Evolutionary conservation across 495 filamentous ascomycete species (phyloP).

Genomic region (Penicillium coprophilum): DNA sequence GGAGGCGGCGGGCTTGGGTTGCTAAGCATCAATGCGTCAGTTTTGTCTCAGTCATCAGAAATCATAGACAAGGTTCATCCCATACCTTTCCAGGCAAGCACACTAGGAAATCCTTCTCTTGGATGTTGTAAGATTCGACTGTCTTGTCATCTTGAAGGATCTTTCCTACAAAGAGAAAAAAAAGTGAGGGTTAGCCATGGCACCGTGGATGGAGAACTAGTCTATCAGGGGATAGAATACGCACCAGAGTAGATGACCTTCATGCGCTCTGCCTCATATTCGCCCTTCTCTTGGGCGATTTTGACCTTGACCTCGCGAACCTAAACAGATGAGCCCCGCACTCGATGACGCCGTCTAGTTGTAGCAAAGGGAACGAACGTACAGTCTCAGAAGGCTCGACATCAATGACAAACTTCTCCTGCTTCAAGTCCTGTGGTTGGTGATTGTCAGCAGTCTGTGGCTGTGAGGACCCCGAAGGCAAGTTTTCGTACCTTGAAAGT

Average conservation of each 20-base stretch:
- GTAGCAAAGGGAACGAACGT: constrained; percentile 26
- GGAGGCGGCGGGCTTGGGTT: constrained; percentile 70
- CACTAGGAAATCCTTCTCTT: constrained; percentile 98
- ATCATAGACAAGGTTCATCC: neutral
- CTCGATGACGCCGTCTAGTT: constrained; percentile 14
- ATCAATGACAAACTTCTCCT: constrained; percentile 95
- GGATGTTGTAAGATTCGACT: constrained; percentile 92
- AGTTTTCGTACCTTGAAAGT: constrained; percentile 68
- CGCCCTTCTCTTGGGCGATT: constrained; percentile 78
- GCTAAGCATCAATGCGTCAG: constrained; percentile 20
- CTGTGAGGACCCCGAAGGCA: constrained; percentile 23
- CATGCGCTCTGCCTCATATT: constrained; percentile 78
- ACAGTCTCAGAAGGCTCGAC: constrained; percentile 91
- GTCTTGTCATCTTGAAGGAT: constrained; percentile 96
- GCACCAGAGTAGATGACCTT: constrained; percentile 97
- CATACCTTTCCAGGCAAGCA: constrained; percentile 93
- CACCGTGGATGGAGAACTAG: neutral
- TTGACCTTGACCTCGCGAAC: constrained; percentile 87
- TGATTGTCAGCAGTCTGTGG: constrained; percentile 6
- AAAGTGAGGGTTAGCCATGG: neutral
- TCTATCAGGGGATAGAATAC: constrained; percentile 5
- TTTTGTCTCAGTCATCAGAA: neutral
- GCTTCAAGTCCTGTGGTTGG: constrained; percentile 78
- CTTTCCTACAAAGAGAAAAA: constrained; percentile 64
- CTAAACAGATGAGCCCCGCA: constrained; percentile 52